Evolutionary conservation across 306 rosid genomes (phyloP).

Genomic region (Pachyrhizus erosus): DNA sequence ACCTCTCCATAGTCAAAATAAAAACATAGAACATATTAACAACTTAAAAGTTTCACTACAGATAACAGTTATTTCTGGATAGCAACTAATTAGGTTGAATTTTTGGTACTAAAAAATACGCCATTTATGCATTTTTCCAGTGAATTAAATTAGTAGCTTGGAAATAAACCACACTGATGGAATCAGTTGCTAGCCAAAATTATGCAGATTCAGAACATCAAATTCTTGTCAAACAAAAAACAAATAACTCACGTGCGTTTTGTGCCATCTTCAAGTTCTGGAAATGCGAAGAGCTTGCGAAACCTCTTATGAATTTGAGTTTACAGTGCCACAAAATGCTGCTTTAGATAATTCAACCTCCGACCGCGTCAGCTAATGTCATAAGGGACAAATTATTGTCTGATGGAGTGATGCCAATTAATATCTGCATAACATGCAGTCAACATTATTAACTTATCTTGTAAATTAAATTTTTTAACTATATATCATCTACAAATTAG

Average conservation of each 20-base stretch:
- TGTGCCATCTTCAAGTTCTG: conserved; percentile 7
- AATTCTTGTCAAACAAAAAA: not conserved
- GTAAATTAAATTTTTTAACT: not conserved
- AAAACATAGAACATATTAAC: no score
- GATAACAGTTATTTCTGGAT: no score
- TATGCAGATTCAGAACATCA: not conserved
- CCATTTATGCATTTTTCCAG: not conserved
- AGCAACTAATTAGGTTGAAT: no score
- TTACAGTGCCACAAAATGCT: not conserved
- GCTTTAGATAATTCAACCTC: not conserved
- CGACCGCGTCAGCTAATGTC: not conserved
- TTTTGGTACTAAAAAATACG: no score
- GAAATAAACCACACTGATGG: no score
- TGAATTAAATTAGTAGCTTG: not conserved
- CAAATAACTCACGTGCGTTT: not conserved
- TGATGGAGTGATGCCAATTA: not conserved
- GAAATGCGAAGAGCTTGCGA: not conserved
- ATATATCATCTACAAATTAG: no score
- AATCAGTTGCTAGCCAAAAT: no score
- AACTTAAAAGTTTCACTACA: no score
- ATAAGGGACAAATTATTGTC: not conserved
- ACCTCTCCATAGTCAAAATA: no score
- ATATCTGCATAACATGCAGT: not conserved
- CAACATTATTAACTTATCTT: no score
- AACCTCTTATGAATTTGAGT: not conserved